Conservation (phyloP, 2,329 filamentous ascomycete genomes). For the Plenodomus lindquistii region DNA sequence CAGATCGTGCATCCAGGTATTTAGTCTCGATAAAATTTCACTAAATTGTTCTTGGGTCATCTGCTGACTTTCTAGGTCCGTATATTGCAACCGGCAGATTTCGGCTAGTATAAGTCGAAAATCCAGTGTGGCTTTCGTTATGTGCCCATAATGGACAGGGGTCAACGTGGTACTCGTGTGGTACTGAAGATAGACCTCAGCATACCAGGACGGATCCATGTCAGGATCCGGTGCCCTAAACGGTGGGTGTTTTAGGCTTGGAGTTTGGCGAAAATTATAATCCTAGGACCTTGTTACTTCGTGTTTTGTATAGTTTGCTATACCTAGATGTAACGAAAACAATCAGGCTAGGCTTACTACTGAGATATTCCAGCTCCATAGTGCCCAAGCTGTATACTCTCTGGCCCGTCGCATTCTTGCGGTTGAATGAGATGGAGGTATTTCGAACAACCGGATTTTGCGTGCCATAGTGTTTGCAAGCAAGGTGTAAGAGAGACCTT, state of each 20-base stretch:
- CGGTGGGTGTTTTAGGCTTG: slow-evolving; percentile 4
- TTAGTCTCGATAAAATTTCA: not conserved
- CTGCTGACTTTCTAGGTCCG: not conserved
- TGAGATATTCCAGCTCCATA: slow-evolving; percentile 9
- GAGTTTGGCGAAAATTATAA: slow-evolving; percentile 6
- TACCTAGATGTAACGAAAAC: not conserved
- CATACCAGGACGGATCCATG: slow-evolving; percentile 16
- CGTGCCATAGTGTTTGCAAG: slow-evolving; percentile 12
- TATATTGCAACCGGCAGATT: not conserved
- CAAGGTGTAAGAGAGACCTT: slow-evolving; percentile 7
- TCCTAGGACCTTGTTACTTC: no score
- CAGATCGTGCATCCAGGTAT: not conserved
- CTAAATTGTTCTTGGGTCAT: not conserved
- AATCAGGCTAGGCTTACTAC: not conserved
- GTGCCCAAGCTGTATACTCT: slow-evolving; percentile 11
- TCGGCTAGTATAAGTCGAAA: not conserved
- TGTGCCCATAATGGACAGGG: not conserved
- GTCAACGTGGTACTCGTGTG: not conserved
- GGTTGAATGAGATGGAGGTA: not conserved
- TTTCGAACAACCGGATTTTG: slow-evolving; percentile 9
- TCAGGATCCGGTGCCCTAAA: not conserved
- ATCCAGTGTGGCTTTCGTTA: not conserved
- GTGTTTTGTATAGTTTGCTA: no score
- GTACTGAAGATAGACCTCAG: slow-evolving; percentile 4
- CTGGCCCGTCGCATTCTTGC: not conserved